Base-by-base conservation (phyloP, 805 yeast species). In the Yarrowia osloensis region DNA sequence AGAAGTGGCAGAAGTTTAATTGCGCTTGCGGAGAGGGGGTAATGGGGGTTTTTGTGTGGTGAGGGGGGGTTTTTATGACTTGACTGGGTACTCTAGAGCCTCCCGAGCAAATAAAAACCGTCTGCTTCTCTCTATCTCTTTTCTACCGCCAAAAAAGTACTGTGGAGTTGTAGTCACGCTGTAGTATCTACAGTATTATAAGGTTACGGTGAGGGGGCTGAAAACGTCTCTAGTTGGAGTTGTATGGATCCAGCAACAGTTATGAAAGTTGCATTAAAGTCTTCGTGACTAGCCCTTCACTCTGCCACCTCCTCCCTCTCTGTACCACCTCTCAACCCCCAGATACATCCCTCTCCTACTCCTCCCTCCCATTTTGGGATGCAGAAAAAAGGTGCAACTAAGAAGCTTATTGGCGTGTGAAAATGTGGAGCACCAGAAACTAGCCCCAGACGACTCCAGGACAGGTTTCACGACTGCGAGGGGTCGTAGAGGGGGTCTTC, bases 331-430 rank as follows among this genome's bases (percentile, higher is more conserved):
- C 11, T 11, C 22, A 11, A 35, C 1, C 40, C 40, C 19, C 19
- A 8, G 19, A 8, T 17, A 15, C 15, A 35, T 13, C 13, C 11
- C 44, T 21, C n/a, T 9, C 35, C 22, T 28, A 8, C 17, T 28
- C 28, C 52, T 4, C 13, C 29, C n/a, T 31, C 28, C 57, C 40
- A 21, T 17, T 50, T 29, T 31, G 39, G 59, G 59, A 52, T 54
- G 61, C 61, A 54, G 44, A 54, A 24, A 50, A 54, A 54, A 54
- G 57, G 61, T 54, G 61, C 61, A 54, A 35, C 61, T 24, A 15
- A 21, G n/a, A 37, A 54, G 44, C 31, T 35, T 54, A 37, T 24
- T 24, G 17, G 31, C 31, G 44, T 54, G 61, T 54, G 61, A 54
- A 54, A 54, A 24, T 35, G 44, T 24, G 44, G 44, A 54, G 61